Evolutionary conservation across 1,139 yeast species (phyloP), one percentile per base, ranked within the genome.

Genomic region (Yamadazyma taylorii): DNA sequence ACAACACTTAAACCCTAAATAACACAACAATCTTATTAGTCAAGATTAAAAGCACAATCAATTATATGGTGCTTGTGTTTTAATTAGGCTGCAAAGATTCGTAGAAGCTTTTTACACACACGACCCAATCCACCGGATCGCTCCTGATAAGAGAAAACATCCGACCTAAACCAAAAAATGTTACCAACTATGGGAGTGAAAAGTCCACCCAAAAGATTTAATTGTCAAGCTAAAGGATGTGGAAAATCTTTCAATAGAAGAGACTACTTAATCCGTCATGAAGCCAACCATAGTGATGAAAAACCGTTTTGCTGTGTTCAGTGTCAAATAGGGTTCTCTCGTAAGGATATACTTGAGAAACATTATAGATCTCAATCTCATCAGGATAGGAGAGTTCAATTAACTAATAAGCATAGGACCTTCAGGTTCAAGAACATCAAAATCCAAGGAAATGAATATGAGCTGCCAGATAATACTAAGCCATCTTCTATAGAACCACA

Each of bases 321-420:
- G 22, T 45, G 48, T 27, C 32, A 39, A 12, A 7, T 37, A 22
- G 14, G 19, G n/a, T 45, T 43, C 24, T 27, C 48, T 16, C 28
- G 48, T 32, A 43, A 38, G 9, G 48, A 45, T 32, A 30, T 45
- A 11, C 35, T 45, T 6, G 37, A 34, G 22, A 45, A 45, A 30
- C 40, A 42, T 24, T 42, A 40, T 58, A 32, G 48, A 45, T 8
- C 46, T 8, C 24, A 32, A 28, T 16, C 33, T 12, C 42, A 41
- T 21, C 40, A 39, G n/a, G 27, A 26, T 13, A 25, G 30, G 25
- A 30, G 35, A 28, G 22, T 29, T 21, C 13, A 23, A 10, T 17
- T 28, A 11, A 35, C 30, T 9, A 24, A 12, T 10, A 5, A 24
- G 5, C 21, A 19, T 8, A 19, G 8, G 8, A 8, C 21, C 8